phyloP scores from a whole-genome alignment of 495 filamentous ascomycete species.

The Neurospora pannonica region DNA sequence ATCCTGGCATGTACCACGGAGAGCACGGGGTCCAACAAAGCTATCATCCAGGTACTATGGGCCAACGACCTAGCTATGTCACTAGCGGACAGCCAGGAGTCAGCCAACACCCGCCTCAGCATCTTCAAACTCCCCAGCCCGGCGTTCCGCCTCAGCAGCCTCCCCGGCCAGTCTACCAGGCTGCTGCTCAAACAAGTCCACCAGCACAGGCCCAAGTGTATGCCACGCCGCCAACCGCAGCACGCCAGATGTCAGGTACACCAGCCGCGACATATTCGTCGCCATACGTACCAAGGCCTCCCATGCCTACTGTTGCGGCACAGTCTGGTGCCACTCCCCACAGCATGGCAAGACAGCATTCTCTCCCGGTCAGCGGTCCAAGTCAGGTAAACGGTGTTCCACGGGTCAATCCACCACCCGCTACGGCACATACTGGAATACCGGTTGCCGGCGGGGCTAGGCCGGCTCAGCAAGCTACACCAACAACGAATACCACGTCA shows the following conservation, averaged over 20 bases:
- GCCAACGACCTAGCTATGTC: conserved; percentile 15
- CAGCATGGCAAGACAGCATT: conserved; percentile 9
- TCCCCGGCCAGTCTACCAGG: conserved; percentile 22
- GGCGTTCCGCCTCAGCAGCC: conserved; percentile 11
- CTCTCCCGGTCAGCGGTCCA: conserved; percentile 3
- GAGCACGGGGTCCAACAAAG: conserved; percentile 15
- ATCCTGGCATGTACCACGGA: conserved; percentile 20
- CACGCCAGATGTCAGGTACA: conserved; percentile 22
- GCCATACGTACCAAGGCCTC: conserved; percentile 31
- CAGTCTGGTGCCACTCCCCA: conserved; percentile 11
- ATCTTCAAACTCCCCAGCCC: conserved; percentile 12
- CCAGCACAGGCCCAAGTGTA: conserved; percentile 28
- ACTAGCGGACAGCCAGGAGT: conserved; percentile 16
- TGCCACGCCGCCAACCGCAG: conserved; percentile 10
- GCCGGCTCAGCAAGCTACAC: conserved; percentile 5
- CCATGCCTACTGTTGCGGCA: conserved; percentile 8
- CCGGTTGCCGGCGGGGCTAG: neutral
- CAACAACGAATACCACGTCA: neutral
- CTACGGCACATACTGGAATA: conserved; percentile 1
- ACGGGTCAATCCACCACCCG: conserved; percentile 1
- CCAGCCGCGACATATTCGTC: conserved; percentile 34
- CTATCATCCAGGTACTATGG: conserved; percentile 15
- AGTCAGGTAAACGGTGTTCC: conserved; percentile 15
- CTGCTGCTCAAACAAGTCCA: conserved; percentile 20
- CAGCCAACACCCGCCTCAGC: conserved; percentile 16